Evolutionary conservation across 2,329 filamentous ascomycete species (phyloP).

Genomic region (Remersonia thermophila): DNA sequence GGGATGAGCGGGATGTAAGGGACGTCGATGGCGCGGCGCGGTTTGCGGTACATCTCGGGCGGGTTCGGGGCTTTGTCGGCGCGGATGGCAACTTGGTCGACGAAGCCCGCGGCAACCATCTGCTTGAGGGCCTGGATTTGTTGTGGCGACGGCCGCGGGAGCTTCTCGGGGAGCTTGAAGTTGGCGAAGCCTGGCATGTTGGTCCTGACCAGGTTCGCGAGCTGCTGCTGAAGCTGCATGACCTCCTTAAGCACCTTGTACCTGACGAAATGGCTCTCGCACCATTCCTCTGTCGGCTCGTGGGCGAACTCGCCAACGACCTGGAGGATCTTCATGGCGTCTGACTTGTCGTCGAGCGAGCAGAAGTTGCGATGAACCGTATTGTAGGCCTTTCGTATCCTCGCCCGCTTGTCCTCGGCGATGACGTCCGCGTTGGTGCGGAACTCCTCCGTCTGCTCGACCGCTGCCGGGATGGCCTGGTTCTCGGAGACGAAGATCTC

Average conservation of each 20-base stretch:
- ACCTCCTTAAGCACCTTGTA: slow-evolving; percentile 81
- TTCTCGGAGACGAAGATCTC: slow-evolving; percentile 79
- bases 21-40: slow-evolving; percentile 79
- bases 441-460: slow-evolving; percentile 35
- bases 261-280: slow-evolving; percentile 70
- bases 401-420: slow-evolving; percentile 57
- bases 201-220: slow-evolving; percentile 65
- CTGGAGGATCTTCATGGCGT: slow-evolving; percentile 82
- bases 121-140: slow-evolving; percentile 75
- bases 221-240: slow-evolving; percentile 67
- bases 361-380: slow-evolving; percentile 68
- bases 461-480: slow-evolving; percentile 52
- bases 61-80: slow-evolving; percentile 72
- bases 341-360: slow-evolving; percentile 67
- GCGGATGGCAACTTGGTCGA: slow-evolving; percentile 88
- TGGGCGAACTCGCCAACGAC: slow-evolving; percentile 80
- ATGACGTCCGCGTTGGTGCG: slow-evolving; percentile 56
- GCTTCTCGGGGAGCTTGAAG: slow-evolving; percentile 42
- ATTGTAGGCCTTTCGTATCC: slow-evolving; percentile 49
- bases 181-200: slow-evolving; percentile 57
- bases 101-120: slow-evolving; percentile 82
- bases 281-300: slow-evolving; percentile 61
- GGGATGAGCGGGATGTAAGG: slow-evolving; percentile 80
- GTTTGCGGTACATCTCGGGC: slow-evolving; percentile 48
- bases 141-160: slow-evolving; percentile 48